These are phyloP conservation scores for Theobroma cacao DNA, from an alignment of 345 rosid genomes.

Conservation along the genomic window DNA sequence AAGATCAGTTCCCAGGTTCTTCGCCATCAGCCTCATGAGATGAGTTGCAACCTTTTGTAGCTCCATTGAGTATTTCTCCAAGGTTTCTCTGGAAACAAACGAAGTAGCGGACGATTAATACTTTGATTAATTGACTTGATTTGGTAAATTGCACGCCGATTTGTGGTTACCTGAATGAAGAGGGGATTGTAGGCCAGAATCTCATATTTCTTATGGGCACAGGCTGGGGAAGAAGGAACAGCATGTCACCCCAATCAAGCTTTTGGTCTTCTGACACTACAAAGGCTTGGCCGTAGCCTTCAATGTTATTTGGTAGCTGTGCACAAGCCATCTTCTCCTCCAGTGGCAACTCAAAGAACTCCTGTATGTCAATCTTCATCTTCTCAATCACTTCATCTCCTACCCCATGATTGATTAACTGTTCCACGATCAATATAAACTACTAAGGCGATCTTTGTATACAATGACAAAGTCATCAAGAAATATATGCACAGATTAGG, in stretches of 20 bases:
- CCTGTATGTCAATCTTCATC: slow-evolving; percentile 35
- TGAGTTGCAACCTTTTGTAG: slow-evolving; percentile 13
- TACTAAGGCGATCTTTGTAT: background rate
- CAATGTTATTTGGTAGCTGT: slow-evolving; percentile 33
- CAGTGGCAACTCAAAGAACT: slow-evolving; percentile 41
- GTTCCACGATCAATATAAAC: background rate
- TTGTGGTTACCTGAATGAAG: slow-evolving; percentile 31
- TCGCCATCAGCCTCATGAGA: slow-evolving; percentile 28
- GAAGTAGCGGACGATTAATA: background rate
- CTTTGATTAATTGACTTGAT: too few relatives aligned
- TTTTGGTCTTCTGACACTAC: slow-evolving; percentile 45
- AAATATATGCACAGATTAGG: background rate
- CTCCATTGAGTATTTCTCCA: slow-evolving; percentile 32
- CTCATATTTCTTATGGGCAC: slow-evolving; percentile 20
- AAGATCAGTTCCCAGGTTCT: slow-evolving; percentile 31
- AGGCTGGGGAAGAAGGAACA: slow-evolving; percentile 36
- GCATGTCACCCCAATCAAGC: slow-evolving; percentile 59
- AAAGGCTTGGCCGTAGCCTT: slow-evolving; percentile 62
- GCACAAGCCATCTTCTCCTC: slow-evolving; percentile 37
- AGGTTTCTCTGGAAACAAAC: slow-evolving; percentile 18
- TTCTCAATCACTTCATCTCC: slow-evolving; percentile 25
- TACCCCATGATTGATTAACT: slow-evolving; percentile 46
- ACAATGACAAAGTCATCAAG: background rate
- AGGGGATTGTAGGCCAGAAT: slow-evolving; percentile 39
- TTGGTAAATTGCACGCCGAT: background rate